phyloP scores from a whole-genome alignment of 164 flowering plant genomes.

The Dillenia suffruticosa region DNA sequence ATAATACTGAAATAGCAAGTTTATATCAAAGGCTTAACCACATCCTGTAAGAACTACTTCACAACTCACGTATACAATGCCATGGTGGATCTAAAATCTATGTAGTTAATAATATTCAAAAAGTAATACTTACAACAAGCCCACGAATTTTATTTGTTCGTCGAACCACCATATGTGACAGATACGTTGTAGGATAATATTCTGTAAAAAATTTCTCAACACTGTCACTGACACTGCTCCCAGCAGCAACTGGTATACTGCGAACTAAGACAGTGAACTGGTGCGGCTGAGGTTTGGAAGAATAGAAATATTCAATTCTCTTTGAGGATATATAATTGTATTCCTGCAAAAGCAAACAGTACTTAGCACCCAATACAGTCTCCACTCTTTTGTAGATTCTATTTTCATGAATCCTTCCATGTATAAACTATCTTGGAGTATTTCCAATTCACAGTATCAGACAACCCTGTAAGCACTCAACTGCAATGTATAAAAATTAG shows the following conservation, averaged over 20 bases:
- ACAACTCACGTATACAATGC: no score
- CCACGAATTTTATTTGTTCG: constrained; percentile 58
- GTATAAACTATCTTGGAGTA: no score
- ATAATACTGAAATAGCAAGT: no score
- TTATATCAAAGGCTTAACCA: no score
- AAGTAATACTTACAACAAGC: constrained; percentile 61
- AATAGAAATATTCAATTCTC: constrained; percentile 59
- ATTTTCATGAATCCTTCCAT: no score
- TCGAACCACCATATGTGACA: constrained; percentile 67
- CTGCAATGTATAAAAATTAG: no score
- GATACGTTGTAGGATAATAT: constrained; percentile 69
- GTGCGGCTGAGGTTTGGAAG: constrained; percentile 82
- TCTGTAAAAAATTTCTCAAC: constrained; percentile 73
- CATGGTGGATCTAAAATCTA: no score
- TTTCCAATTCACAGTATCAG: no score
- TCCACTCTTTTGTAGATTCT: background rate
- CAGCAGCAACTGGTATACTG: constrained; percentile 55
- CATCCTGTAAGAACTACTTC: no score
- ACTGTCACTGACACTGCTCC: constrained; percentile 50
- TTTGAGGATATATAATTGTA: constrained; percentile 58
- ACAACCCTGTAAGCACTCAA: no score
- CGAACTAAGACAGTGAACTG: constrained; percentile 86
- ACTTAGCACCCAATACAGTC: constrained; percentile 3
- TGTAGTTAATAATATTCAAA: background rate
- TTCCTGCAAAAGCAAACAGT: constrained; percentile 58